These are phyloP conservation scores for Dichomitus squalens DNA, from an alignment of 1,284 basidiomycete species.

Conservation along the genomic window DNA sequence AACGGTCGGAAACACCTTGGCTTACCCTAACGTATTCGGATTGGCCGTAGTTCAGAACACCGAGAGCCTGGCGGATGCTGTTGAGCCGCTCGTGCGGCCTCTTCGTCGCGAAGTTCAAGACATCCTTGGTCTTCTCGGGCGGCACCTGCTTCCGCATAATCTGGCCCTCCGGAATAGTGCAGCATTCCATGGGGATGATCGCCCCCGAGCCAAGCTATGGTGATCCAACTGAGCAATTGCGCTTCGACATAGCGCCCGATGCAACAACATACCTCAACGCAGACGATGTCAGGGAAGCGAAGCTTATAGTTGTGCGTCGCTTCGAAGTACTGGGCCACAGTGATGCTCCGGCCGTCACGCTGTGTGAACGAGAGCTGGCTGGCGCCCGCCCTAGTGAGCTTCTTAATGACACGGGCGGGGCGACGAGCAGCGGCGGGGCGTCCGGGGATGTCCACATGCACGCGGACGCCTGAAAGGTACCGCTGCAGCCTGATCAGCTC, in stretches of 20 bases:
- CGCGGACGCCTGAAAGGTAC: slow-evolving; percentile 60
- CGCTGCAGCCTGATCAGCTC: slow-evolving; percentile 62
- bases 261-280: slow-evolving; percentile 55
- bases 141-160: slow-evolving; percentile 77
- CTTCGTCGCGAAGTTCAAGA: slow-evolving; percentile 74
- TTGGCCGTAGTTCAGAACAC: slow-evolving; percentile 66
- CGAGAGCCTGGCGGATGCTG: slow-evolving; percentile 59
- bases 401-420: slow-evolving; percentile 47
- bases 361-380: slow-evolving; percentile 53
- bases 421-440: slow-evolving; percentile 6
- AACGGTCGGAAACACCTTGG: background rate
- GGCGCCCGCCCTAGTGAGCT: slow-evolving; percentile 52
- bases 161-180: slow-evolving; percentile 65
- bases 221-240: background rate
- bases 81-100: slow-evolving; percentile 59
- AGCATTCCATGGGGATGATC: slow-evolving; percentile 69
- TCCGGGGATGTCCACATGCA: slow-evolving; percentile 44
- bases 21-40: slow-evolving; percentile 65
- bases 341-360: slow-evolving; percentile 53
- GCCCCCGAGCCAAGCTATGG: slow-evolving; percentile 65
- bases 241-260: background rate
- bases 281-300: slow-evolving; percentile 58
- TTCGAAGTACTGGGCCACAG: slow-evolving; percentile 65
- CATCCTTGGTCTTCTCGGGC: slow-evolving; percentile 62
- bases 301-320: slow-evolving; percentile 51